Evolutionary conservation across 1,139 yeast species (phyloP).

Genomic region (Candida sanyaensis): DNA sequence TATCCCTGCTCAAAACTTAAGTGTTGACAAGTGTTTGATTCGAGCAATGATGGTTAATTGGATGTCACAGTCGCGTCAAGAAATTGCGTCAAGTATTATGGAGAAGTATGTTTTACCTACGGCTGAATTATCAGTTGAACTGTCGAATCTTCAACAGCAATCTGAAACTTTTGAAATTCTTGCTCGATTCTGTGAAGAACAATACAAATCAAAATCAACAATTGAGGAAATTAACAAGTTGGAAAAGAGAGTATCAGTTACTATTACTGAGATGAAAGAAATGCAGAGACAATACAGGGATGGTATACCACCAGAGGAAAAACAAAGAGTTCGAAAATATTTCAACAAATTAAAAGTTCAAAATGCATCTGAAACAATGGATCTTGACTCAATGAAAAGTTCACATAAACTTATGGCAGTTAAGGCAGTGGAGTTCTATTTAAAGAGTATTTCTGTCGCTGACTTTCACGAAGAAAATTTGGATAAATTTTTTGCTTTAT

Average conservation of each 20-base stretch:
- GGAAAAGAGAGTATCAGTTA: slow-evolving; percentile 37
- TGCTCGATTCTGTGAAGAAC: slow-evolving; percentile 77
- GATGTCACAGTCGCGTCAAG: slow-evolving; percentile 71
- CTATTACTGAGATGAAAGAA: slow-evolving; percentile 48
- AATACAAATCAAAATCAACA: slow-evolving; percentile 48
- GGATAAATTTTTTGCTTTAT: slow-evolving; percentile 81
- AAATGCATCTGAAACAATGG: slow-evolving; percentile 49
- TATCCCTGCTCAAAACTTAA: slow-evolving; percentile 22
- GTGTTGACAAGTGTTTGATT: slow-evolving; percentile 29
- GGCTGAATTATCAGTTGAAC: slow-evolving; percentile 19
- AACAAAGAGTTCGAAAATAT: slow-evolving; percentile 52
- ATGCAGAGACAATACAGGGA: slow-evolving; percentile 46
- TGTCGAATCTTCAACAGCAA: slow-evolving; percentile 20
- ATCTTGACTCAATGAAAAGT: slow-evolving; percentile 37
- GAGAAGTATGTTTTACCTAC: slow-evolving; percentile 54
- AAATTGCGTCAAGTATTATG: slow-evolving; percentile 60
- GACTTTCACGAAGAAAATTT: slow-evolving; percentile 57
- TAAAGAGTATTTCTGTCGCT: slow-evolving; percentile 52
- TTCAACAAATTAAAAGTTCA: slow-evolving; percentile 50
- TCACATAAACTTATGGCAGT: slow-evolving; percentile 48
- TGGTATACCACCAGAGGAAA: slow-evolving; percentile 42
- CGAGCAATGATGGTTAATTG: slow-evolving; percentile 65
- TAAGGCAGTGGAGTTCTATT: slow-evolving; percentile 61
- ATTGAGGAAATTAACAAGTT: slow-evolving; percentile 47
- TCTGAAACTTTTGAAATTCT: slow-evolving; percentile 57